These are phyloP conservation scores for Plasmodium ovale DNA, from an alignment of 169 alveolate genomes.

Conservation along the genomic window DNA sequence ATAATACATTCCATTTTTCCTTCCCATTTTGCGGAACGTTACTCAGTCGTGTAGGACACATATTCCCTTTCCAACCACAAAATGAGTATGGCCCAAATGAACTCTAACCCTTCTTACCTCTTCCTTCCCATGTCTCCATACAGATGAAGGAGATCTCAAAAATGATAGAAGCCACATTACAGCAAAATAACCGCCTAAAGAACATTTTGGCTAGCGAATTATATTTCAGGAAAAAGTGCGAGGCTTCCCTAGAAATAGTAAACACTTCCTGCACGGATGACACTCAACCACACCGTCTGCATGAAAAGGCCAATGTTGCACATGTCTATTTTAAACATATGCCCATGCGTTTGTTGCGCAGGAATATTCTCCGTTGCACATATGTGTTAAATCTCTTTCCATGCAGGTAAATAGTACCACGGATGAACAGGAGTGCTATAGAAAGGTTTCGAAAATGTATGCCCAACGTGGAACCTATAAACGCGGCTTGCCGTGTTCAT, in stretches of 20 bases:
- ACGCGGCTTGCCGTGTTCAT: no score
- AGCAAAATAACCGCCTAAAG: constrained; percentile 45
- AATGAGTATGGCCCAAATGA: background rate
- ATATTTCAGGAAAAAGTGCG: constrained; percentile 59
- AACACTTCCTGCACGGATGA: background rate
- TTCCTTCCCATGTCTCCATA: background rate
- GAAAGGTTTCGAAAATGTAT: constrained; percentile 66
- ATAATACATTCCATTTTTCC: no score
- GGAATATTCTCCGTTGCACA: no score
- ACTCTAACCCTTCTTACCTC: background rate
- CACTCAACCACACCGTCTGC: no score
- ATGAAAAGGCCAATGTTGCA: no score
- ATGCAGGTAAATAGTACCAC: constrained; percentile 27
- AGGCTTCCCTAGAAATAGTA: constrained; percentile 56
- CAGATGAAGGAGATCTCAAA: constrained; percentile 54
- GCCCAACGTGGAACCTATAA: background rate
- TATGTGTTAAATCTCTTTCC: no score
- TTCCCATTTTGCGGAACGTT: no score
- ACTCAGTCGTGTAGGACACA: no score
- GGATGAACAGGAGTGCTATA: constrained; percentile 53
- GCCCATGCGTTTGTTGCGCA: no score
- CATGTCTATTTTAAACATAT: no score
- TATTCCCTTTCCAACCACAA: background rate
- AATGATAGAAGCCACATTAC: constrained; percentile 47
- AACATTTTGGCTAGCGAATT: constrained; percentile 30